Base-by-base conservation (phyloP, 2,329 filamentous ascomycete species). In the Trichoderma sp. region DNA sequence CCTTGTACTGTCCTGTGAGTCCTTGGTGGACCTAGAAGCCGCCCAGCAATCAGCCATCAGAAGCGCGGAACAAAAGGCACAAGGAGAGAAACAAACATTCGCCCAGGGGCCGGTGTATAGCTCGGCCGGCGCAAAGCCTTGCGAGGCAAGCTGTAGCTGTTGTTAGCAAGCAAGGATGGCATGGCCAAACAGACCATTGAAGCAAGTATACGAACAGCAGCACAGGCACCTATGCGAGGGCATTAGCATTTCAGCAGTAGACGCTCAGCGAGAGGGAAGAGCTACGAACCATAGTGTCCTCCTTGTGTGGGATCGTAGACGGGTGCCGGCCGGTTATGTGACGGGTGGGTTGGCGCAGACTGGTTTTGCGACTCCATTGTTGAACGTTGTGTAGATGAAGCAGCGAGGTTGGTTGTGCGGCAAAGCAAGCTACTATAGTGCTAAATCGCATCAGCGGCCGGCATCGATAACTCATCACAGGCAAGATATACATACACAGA, bases 71-170 rank as follows among this genome's bases (percentile, higher is more conserved):
- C 28, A 13, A 16, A 13, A 13, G 28, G 21, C 56, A 5, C 37
- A 16, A 30, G 14, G 51, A 8, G 39, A 28, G 32, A 28, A 30
- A 82, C 88, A 77, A 84, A 96, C 95, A 83, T 99, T 99, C 75
- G 93, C 91, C 94, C 95, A 98, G 71, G 93, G 91, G 18, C 94
- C 94, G 1, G 93, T 95, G 81, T 97, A 98, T 68, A 97, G 88
- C 80, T 97, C 94, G 56, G 93, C 90, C n/a, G 94, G 94, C 58
- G 93, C 93, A 80, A 93, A 96, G 68, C 94, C 94, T 82, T 93
- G 90, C 55, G 90, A 89, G 59, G 94, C 93, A 74, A 97, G 90
- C 92, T 96, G 79, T 28, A 70, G n/a, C 24, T 26, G 18, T 37
- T 21, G 72, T 77, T 76, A 83, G 70, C 39, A 54, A 56, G 21